Conservation (phyloP, 2,329 filamentous ascomycete species). For the Exserohilum turcica region DNA sequence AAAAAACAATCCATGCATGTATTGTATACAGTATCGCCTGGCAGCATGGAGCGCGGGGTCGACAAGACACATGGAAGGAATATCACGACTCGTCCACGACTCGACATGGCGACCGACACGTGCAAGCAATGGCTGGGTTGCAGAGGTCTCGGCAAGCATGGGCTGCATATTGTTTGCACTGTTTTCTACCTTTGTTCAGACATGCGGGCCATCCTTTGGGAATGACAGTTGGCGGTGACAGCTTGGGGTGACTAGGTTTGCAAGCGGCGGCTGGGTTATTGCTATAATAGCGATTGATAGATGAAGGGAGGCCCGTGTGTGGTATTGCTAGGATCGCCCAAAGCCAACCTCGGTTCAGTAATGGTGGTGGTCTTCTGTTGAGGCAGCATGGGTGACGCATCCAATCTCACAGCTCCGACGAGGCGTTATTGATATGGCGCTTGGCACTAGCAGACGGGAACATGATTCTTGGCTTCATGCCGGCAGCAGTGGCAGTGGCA, state of each 20-base stretch:
- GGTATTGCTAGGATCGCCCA: neutral
- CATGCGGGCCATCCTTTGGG: no score
- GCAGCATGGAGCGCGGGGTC: conserved; percentile 18
- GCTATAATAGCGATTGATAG: neutral
- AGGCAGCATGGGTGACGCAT: conserved; percentile 4
- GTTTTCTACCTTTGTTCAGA: no score
- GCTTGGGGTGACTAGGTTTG: no score
- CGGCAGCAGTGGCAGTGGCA: no score
- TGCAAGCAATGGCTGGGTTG: neutral
- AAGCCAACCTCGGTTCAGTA: neutral
- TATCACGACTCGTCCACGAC: conserved; percentile 3
- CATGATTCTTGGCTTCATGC: neutral
- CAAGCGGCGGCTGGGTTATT: no score
- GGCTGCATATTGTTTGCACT: no score
- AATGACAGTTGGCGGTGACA: no score
- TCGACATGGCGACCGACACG: neutral
- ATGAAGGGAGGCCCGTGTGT: neutral
- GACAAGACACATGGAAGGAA: conserved; percentile 5
- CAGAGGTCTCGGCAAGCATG: no score
- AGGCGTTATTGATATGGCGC: conserved; percentile 11
- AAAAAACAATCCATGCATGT: conserved; percentile 20
- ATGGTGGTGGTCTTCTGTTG: neutral
- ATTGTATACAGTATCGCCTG: conserved; percentile 35
- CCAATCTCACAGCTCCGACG: conserved; percentile 5
- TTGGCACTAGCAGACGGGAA: conserved; percentile 5